phyloP scores from a whole-genome alignment of 805 yeast genomes.

The Zygosaccharomyces bisporus region DNA sequence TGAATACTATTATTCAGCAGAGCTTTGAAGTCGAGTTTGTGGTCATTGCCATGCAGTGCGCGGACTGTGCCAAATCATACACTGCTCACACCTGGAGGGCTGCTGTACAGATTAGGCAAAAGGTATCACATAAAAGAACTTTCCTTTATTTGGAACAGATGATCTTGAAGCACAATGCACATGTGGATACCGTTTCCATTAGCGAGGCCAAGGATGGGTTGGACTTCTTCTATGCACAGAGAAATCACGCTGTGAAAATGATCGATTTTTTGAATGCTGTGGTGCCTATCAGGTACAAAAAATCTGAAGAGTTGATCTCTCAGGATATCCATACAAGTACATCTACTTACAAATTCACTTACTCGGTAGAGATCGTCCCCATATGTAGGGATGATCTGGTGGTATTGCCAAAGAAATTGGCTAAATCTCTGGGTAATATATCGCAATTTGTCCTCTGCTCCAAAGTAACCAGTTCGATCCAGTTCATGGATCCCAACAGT shows the following conservation, averaged over 20 bases:
- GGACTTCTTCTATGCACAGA: constrained; percentile 85
- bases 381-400: constrained; percentile 96
- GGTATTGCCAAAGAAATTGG: constrained; percentile 82
- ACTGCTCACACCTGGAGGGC: constrained; percentile 99
- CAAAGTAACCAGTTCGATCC: constrained; percentile 75
- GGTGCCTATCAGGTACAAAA: constrained; percentile 77
- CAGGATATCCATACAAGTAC: constrained; percentile 90
- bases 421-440: constrained; percentile 77
- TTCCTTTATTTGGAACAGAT: constrained; percentile 93
- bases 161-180: constrained; percentile 88
- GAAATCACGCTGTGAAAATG: constrained; percentile 92
- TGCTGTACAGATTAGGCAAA: constrained; percentile 94
- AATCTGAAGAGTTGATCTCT: constrained; percentile 86
- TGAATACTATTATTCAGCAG: constrained; percentile 89
- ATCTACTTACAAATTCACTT: constrained; percentile 84
- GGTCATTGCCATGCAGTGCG: constrained; percentile 94
- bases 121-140: constrained; percentile 94
- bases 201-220: constrained; percentile 91
- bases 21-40: constrained; percentile 90
- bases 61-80: constrained; percentile 96
- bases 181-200: constrained; percentile 87
- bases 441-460: constrained; percentile 80
- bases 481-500: constrained; percentile 81
- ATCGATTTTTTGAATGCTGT: constrained; percentile 81
- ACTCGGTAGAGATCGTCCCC: constrained; percentile 90